These are phyloP conservation scores for Fusarium nurragi DNA, from an alignment of 2,329 filamentous ascomycete species.

Conservation along the genomic window DNA sequence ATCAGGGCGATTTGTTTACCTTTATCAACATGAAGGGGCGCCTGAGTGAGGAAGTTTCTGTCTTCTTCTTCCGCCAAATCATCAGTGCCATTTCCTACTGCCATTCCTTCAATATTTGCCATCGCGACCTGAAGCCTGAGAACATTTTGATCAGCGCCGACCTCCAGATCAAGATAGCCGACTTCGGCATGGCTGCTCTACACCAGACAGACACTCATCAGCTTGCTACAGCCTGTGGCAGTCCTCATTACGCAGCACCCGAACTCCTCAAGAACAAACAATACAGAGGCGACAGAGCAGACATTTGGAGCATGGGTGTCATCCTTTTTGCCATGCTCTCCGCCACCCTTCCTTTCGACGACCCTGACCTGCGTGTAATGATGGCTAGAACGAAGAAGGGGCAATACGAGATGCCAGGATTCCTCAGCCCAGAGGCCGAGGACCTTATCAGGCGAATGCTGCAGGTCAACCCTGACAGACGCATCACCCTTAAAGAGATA, in stretches of 20 bases:
- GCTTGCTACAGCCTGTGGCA: conserved; percentile 91
- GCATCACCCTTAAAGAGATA: conserved; percentile 82
- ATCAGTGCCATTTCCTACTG: conserved; percentile 92
- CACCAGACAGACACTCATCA: conserved; percentile 81
- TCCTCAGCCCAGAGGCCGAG: conserved; percentile 73
- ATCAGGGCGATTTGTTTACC: conserved; percentile 81
- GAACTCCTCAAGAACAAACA: conserved; percentile 81
- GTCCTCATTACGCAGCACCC: conserved; percentile 94
- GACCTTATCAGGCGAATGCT: conserved; percentile 85
- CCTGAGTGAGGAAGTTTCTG: conserved; percentile 81
- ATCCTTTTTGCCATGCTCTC: conserved; percentile 90
- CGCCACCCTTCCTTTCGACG: conserved; percentile 84
- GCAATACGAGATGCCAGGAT: conserved; percentile 68
- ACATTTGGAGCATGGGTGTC: conserved; percentile 94
- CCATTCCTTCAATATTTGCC: conserved; percentile 93
- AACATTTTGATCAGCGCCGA: conserved; percentile 87
- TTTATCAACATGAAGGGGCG: conserved; percentile 80
- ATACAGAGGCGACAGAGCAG: conserved; percentile 86
- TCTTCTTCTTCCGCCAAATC: conserved; percentile 91
- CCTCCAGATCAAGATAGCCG: conserved; percentile 88
- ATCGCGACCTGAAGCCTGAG: conserved; percentile 95
- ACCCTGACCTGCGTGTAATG: conserved; percentile 69
- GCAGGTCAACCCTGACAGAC: conserved; percentile 77
- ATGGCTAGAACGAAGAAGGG: conserved; percentile 69
- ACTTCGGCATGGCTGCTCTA: conserved; percentile 97